Evolutionary conservation across 768 basidiomycete genomes (phyloP).

Genomic region (Lactarius deliciosus): DNA sequence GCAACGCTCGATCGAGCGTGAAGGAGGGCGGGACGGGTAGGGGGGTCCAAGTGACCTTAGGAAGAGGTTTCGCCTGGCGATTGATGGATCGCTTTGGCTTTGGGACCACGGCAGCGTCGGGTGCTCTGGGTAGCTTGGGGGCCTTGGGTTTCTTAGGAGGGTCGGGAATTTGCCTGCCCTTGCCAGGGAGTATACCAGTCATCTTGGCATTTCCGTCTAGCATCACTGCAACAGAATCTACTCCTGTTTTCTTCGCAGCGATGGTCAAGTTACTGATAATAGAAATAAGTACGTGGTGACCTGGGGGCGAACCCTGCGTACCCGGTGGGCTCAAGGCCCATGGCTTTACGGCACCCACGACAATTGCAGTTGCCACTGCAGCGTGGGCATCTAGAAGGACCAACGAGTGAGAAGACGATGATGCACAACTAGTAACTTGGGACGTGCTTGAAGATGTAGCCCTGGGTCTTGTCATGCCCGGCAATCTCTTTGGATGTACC

Average conservation of each 20-base stretch:
- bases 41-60: conserved; percentile 54
- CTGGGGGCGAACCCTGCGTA: conserved; percentile 36
- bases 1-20: conserved; percentile 48
- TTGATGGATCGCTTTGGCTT: conserved; percentile 25
- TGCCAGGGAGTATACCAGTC: conserved; percentile 35
- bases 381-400: conserved; percentile 56
- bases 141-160: conserved; percentile 16
- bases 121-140: conserved; percentile 32
- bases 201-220: conserved; percentile 38
- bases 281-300: neutral
- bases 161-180: conserved; percentile 31
- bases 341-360: conserved; percentile 58
- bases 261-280: conserved; percentile 40
- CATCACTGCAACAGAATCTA: conserved; percentile 41
- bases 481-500: conserved; percentile 29
- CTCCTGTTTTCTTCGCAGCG: conserved; percentile 41
- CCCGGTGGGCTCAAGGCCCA: conserved; percentile 62
- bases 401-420: conserved; percentile 23
- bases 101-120: conserved; percentile 19
- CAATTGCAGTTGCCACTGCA: conserved; percentile 72
- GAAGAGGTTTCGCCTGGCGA: conserved; percentile 38
- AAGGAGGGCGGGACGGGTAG: conserved; percentile 44
- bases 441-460: conserved; percentile 55
- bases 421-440: neutral
- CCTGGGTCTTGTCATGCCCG: conserved; percentile 35